Percentiles rank a stretch among this genome's conserved stretches.
Evolutionary conservation across 345 rosid genomes (phyloP).

Genomic region (Linum lewisii): DNA sequence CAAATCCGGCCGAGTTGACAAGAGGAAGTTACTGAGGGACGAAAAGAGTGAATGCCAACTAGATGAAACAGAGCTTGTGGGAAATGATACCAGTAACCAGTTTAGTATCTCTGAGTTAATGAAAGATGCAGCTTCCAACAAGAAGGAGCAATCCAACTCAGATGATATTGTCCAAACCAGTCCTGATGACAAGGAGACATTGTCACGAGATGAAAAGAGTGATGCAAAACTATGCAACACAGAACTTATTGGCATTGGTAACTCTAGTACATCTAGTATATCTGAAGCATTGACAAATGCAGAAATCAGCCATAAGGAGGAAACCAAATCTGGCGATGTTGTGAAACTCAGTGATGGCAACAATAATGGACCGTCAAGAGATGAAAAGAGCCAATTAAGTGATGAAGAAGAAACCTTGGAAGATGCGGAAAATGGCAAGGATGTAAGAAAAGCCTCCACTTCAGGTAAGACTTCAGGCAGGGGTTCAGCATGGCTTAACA

Average conservation of each 20-base stretch:
- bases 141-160: slow-evolving; percentile 20
- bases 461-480: slow-evolving; percentile 32
- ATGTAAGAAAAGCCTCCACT: slow-evolving; percentile 13
- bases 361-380: slow-evolving; percentile 9
- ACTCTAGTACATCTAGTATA: neutral
- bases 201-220: neutral
- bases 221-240: neutral
- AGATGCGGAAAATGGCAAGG: slow-evolving; percentile 17
- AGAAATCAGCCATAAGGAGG: slow-evolving; percentile 21
- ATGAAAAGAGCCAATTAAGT: slow-evolving; percentile 14
- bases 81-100: slow-evolving; percentile 24
- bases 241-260: neutral
- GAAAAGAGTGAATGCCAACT: neutral
- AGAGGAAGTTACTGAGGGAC: neutral
- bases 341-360: slow-evolving; percentile 13
- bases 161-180: too few species aligned
- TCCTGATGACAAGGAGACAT: neutral
- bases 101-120: slow-evolving; percentile 41
- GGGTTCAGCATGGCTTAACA: slow-evolving; percentile 70
- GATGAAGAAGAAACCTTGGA: slow-evolving; percentile 15
- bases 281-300: neutral
- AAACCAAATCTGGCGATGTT: slow-evolving; percentile 14
- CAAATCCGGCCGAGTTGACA: neutral
- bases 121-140: slow-evolving; percentile 18
- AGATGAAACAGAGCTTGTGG: slow-evolving; percentile 32